Base-by-base conservation (phyloP, 1,284 basidiomycete species). In the Afroboletus lepidellus region DNA sequence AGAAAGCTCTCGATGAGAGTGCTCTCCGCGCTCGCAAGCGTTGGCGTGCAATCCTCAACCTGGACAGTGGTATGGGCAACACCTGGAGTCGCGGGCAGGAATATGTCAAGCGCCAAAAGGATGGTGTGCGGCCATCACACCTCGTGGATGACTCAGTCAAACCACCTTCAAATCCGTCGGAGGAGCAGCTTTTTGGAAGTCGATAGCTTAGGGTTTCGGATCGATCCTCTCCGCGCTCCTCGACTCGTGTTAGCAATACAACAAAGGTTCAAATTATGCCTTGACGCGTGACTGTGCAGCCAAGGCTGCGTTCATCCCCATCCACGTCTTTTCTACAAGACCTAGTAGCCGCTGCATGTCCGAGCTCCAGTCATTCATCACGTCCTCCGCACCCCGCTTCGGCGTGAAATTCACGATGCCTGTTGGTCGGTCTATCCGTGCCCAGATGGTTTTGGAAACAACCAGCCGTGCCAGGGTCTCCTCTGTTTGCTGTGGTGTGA, bases 331-430 rank as follows among this genome's bases (percentile, higher is more conserved):
- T 72, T 92, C 90, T 6, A 88, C 87, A 13, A 90, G 70, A 18
- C 85, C 80, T 36, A 92, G 74, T 64, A 99, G 74, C 72, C 90
- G 94, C 66, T 90, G 87, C 81, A 99, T 92, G 66, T 99, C 95
- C 21, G 84, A 88, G 70, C 90, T 94, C 97, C 97, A 99, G 55
- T 89, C 89, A 65, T 99, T 99, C 81, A 99, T 87, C 7, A 92
- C 86, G 65, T 94, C 92, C 67, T 96, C 94, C 2, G 90, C 83
- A 56, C 80, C 87, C 66, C 78, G 78, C 71, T 84, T 86, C 62
- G 77, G 82, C 60, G 83, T 83, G 77, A 99, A 99, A 64, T 79
- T 88, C 52, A 99, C 85, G 51, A 98, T 80, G 0, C 94, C 94
- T 0, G 87, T 79, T 32, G 95, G 95, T 45, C 97, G 83, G 72